These are phyloP conservation scores for Candida pseudofarinosa DNA, from an alignment of 805 yeast species.

Conservation along the genomic window DNA sequence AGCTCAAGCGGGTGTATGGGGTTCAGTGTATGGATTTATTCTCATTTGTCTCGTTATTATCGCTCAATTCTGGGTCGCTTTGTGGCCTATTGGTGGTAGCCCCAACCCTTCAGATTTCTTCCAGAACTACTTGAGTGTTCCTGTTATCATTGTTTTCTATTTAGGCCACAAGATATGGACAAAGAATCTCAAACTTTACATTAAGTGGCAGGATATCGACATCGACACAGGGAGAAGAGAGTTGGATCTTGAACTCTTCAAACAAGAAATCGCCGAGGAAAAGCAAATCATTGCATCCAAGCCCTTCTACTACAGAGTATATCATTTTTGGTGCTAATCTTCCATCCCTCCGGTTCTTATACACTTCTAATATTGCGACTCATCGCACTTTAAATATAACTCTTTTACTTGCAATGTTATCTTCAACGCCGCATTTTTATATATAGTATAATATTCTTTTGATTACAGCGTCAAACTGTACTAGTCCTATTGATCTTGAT, in stretches of 20 bases:
- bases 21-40: slow-evolving; percentile 58
- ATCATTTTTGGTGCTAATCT: slow-evolving; percentile 32
- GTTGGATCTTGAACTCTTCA: slow-evolving; percentile 34
- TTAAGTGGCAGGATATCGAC: slow-evolving; percentile 30
- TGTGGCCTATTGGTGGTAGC: slow-evolving; percentile 57
- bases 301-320: slow-evolving; percentile 32
- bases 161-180: slow-evolving; percentile 55
- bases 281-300: slow-evolving; percentile 26
- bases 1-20: slow-evolving; percentile 64
- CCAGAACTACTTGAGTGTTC: slow-evolving; percentile 59
- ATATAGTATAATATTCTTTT: too few species aligned
- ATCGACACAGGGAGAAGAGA: slow-evolving; percentile 38
- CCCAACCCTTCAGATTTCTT: slow-evolving; percentile 61
- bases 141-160: slow-evolving; percentile 56
- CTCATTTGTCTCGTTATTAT: slow-evolving; percentile 58
- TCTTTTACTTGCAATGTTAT: too few species aligned
- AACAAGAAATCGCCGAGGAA: slow-evolving; percentile 39
- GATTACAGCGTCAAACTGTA: too few species aligned
- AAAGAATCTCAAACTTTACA: slow-evolving; percentile 26
- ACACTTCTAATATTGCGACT: too few species aligned
- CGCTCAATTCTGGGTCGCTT: slow-evolving; percentile 81
- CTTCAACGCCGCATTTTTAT: too few species aligned
- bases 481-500: too few species aligned
- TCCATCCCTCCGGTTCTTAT: too few species aligned
- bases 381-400: too few species aligned